A percentile compares a stretch with the other conserved stretches of the same genome.
phyloP scores from a whole-genome alignment of 208 protist genomes.

The Crithidia fasciculata region DNA sequence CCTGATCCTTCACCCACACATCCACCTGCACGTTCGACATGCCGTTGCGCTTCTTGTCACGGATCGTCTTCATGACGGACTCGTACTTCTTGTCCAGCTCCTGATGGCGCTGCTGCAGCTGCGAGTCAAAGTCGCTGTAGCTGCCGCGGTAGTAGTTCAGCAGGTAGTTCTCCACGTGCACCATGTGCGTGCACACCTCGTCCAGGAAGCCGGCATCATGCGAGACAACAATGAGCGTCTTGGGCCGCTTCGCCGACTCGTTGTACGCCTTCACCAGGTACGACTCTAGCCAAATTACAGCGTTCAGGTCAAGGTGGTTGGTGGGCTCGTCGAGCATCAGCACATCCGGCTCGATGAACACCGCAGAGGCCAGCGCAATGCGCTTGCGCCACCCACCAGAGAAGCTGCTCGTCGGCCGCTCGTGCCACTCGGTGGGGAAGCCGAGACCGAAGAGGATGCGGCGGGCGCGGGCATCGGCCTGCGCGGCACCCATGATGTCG shows the following conservation, averaged over 20 bases:
- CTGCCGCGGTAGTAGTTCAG: conserved; percentile 90
- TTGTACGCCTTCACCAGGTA: conserved; percentile 88
- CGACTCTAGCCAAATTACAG: conserved; percentile 95
- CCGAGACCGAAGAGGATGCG: conserved; percentile 93
- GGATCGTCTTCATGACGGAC: conserved; percentile 73
- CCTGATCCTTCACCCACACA: conserved; percentile 77
- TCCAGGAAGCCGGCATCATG: conserved; percentile 97
- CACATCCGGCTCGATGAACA: conserved; percentile 95
- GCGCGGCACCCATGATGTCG: conserved; percentile 92
- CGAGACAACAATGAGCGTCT: conserved; percentile 95
- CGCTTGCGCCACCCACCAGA: conserved; percentile 93
- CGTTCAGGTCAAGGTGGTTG: conserved; percentile 97
- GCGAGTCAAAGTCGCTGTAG: conserved; percentile 76
- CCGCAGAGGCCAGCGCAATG: conserved; percentile 93
- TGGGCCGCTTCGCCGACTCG: conserved; percentile 80
- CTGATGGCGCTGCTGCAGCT: conserved; percentile 77
- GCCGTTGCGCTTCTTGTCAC: conserved; percentile 88
- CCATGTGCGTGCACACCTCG: conserved; percentile 94
- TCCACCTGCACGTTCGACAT: conserved; percentile 90
- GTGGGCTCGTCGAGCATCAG: conserved; percentile 98
- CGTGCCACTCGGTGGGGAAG: conserved; percentile 93
- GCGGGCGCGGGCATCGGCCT: conserved; percentile 84
- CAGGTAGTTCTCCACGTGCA: conserved; percentile 91
- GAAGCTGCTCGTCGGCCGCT: conserved; percentile 89
- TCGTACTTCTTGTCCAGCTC: conserved; percentile 90